Evolutionary conservation across 2,329 filamentous ascomycete species (phyloP), one percentile per base, ranked within the genome.

Genomic region (Drechslerella stenobrocha): DNA sequence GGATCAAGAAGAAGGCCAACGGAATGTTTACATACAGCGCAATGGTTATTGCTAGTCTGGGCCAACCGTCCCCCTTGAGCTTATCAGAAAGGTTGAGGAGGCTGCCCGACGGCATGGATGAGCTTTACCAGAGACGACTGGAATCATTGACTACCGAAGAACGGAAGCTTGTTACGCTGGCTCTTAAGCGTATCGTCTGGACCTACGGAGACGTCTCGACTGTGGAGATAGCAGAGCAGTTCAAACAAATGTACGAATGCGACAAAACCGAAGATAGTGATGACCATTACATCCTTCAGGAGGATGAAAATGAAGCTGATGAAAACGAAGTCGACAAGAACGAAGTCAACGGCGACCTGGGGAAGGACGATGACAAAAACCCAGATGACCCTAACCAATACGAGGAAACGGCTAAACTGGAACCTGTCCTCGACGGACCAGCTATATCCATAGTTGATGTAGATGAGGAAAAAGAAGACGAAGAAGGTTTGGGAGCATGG

Each of bases 1-100:
- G 55, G 24, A 67, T 67, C 30, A 67, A 67, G 34, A 67, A 60
- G 63, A 67, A 67, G 22, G 63, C 63, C 9, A 67, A 67, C 20
- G 63, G 63, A 13, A 67, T 67, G 63, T 67, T 67, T 22, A 67
- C 63, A 1, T 67, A 67, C 15, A 60, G 63, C 9, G 63, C 63
- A 3, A 67, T 67, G 63, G 63, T 67, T n/a, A 51, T 67, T 9
- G 55, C 63, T 2, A 67, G 63, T 44, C 51, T 67, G 37, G 63
- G 63, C 2, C 63, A 67, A 26, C 63, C 63, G 6, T 67, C 63
- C 3, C 52, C 63, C 1, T 26, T 67, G 7, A 67, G 63, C 26
- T n/a, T 67, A 13, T 26, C 55, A 1, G 55, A 60, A 34, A 45
- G 63, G 37, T 28, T 67, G n/a, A 67, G 47, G 22, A 50, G 55